Conservation (phyloP, 164 flowering plant genomes). For the Vitis cinerea region DNA sequence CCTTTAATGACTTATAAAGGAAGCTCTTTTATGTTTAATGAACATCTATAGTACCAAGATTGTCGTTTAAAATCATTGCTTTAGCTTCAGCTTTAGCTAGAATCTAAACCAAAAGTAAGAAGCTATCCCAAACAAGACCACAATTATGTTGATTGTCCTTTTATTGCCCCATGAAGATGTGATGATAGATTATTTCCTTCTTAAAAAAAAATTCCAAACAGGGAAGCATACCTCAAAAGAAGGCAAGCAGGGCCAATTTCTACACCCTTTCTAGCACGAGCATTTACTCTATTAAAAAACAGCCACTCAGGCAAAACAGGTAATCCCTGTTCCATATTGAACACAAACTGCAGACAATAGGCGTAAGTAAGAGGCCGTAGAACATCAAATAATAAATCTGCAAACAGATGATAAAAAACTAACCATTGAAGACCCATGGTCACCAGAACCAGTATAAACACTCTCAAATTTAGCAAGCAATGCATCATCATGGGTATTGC, state of each 20-base stretch:
- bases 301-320: constrained; percentile 95
- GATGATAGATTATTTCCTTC: background rate
- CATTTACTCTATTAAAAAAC: constrained; percentile 79
- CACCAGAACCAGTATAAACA: constrained; percentile 88
- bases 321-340: constrained; percentile 93
- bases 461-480: constrained; percentile 81
- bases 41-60: too few relatives aligned
- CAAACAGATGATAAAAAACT: constrained; percentile 17
- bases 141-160: too few relatives aligned
- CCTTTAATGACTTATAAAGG: too few relatives aligned
- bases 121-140: too few relatives aligned
- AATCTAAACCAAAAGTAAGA: background rate
- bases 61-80: too few relatives aligned
- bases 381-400: background rate
- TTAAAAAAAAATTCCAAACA: background rate
- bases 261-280: constrained; percentile 76
- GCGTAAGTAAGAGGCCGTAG: background rate
- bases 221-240: constrained; percentile 55
- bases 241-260: constrained; percentile 71
- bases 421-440: constrained; percentile 92
- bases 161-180: background rate
- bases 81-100: background rate
- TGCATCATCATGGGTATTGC: constrained; percentile 79
- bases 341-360: constrained; percentile 59
- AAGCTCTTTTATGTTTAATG: too few relatives aligned